Percentiles rank a stretch among this genome's conserved stretches.
Conservation (phyloP, 2,329 filamentous ascomycete genomes). For the Gaeumannomyces sp. region DNA sequence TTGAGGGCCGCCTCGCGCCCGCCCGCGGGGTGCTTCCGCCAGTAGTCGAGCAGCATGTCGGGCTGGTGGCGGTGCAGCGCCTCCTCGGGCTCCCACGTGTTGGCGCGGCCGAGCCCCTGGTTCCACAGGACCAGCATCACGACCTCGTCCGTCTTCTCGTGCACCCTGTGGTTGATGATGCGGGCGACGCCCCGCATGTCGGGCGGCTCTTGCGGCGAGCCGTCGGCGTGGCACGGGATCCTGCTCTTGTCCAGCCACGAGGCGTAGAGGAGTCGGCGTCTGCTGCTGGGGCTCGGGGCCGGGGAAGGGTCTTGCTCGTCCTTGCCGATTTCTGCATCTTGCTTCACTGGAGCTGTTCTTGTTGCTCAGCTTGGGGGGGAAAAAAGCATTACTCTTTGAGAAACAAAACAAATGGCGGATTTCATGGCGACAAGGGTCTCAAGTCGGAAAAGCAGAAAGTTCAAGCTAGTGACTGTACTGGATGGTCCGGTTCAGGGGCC, state of each 20-base stretch:
- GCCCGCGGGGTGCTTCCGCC: background rate
- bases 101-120: background rate
- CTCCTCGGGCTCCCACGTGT: slow-evolving; percentile 3
- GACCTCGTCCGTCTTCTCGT: background rate
- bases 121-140: background rate
- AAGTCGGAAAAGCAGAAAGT: too few species aligned
- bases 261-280: background rate
- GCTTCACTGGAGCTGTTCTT: background rate
- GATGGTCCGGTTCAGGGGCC: too few species aligned
- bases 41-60: slow-evolving; percentile 1
- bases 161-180: background rate
- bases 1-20: background rate
- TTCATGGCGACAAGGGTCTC: background rate
- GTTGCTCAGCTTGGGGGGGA: too few species aligned
- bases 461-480: background rate
- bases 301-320: background rate
- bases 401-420: background rate
- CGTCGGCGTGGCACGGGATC: background rate
- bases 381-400: too few species aligned
- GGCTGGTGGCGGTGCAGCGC: background rate
- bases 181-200: background rate
- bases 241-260: background rate
- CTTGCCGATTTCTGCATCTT: background rate
- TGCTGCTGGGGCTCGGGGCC: too few species aligned
- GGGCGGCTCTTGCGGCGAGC: background rate